Conservation (phyloP, 345 rosid genomes). For the Dovyalis caffra region DNA sequence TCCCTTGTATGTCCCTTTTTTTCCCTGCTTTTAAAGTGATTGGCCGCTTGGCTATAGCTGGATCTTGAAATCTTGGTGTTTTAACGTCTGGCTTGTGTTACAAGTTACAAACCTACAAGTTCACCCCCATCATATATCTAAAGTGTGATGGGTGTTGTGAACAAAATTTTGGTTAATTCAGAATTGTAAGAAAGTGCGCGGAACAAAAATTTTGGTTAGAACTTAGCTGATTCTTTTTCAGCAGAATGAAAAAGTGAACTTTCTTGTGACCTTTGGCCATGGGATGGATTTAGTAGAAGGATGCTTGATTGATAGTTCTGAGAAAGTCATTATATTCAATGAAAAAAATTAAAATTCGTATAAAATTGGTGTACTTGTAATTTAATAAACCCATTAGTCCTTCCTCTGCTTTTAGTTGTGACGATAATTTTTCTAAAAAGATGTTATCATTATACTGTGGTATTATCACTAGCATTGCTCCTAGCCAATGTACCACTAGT, state of each 20-base stretch:
- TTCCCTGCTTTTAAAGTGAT: background rate
- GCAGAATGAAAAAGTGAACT: background rate
- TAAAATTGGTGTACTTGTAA: too few relatives aligned
- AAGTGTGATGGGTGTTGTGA: background rate
- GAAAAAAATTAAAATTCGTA: too few relatives aligned
- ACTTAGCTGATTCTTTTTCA: slow-evolving; percentile 1
- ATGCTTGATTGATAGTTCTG: too few relatives aligned
- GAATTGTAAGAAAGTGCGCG: background rate
- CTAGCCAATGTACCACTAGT: too few relatives aligned
- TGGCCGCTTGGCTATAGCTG: background rate
- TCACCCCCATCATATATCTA: background rate
- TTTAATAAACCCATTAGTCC: too few relatives aligned
- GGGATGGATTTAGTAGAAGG: too few relatives aligned
- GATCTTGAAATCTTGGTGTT: background rate
- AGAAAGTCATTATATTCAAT: too few relatives aligned
- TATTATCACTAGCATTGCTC: too few relatives aligned
- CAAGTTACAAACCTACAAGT: background rate
- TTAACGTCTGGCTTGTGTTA: background rate
- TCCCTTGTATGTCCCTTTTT: background rate
- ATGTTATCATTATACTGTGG: too few relatives aligned
- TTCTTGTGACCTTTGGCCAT: background rate
- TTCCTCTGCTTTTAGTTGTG: too few relatives aligned
- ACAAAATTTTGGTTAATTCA: background rate
- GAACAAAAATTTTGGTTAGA: slow-evolving; percentile 1
- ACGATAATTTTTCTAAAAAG: too few relatives aligned